Percentiles rank a stretch among this genome's conserved stretches.
Evolutionary conservation across 1,284 basidiomycete genomes (phyloP).

Genomic region (Moniliella sp.): DNA sequence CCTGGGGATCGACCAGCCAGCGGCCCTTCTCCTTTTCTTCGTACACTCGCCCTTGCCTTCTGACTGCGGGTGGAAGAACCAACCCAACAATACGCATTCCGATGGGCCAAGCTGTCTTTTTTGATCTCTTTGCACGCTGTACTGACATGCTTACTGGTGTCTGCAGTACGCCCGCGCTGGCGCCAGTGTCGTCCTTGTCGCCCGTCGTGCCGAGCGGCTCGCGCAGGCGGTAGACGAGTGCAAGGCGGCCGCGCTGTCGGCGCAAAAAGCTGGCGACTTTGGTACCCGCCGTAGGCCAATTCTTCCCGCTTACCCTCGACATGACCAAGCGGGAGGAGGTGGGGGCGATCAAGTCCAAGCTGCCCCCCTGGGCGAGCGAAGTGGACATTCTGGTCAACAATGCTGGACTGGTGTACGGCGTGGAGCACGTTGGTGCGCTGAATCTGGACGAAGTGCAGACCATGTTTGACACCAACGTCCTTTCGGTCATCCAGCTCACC

Average conservation of each 20-base stretch:
- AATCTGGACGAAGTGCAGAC: slow-evolving; percentile 47
- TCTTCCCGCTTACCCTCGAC: slow-evolving; percentile 18
- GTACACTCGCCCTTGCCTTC: too few species aligned
- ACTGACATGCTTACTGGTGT: too few species aligned
- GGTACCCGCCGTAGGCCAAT: too few species aligned
- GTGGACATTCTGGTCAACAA: slow-evolving; percentile 31
- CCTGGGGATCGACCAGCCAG: too few species aligned
- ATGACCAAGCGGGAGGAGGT: slow-evolving; percentile 13
- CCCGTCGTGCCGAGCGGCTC: slow-evolving; percentile 34
- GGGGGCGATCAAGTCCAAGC: slow-evolving; percentile 6
- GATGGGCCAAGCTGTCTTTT: too few species aligned
- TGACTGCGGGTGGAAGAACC: too few species aligned
- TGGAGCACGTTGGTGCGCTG: slow-evolving; percentile 61
- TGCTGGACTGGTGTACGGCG: slow-evolving; percentile 53
- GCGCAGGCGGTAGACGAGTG: slow-evolving; percentile 38
- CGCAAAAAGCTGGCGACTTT: too few species aligned
- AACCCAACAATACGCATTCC: too few species aligned
- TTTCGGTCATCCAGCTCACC: slow-evolving; percentile 62
- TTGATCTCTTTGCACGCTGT: too few species aligned
- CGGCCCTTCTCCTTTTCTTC: too few species aligned
- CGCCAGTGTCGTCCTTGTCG: slow-evolving; percentile 36
- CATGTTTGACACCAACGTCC: slow-evolving; percentile 83
- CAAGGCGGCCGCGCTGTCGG: slow-evolving; percentile 47
- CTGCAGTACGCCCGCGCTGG: slow-evolving; percentile 30
- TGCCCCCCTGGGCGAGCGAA: slow-evolving; percentile 23